phyloP scores from a whole-genome alignment of 768 basidiomycete genomes.

The Clavulina sp. region DNA sequence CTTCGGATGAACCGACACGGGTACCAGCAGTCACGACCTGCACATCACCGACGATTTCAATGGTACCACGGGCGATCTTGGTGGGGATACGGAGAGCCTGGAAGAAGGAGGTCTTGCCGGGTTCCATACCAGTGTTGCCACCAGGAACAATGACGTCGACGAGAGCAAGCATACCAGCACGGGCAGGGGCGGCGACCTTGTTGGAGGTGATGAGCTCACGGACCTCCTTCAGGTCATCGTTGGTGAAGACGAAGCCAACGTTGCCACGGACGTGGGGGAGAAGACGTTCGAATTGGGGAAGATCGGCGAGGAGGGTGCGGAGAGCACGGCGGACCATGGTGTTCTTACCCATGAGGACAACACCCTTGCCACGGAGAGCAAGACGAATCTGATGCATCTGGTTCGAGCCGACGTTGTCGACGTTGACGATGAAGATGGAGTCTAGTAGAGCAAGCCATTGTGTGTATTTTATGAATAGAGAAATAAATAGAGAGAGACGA shows the following conservation, averaged over 20 bases:
- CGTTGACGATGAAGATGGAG: constrained; percentile 97
- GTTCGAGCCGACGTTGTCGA: constrained; percentile 99
- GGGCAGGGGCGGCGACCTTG: constrained; percentile 96
- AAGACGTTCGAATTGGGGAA: constrained; percentile 90
- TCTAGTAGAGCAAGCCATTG: constrained; percentile 34
- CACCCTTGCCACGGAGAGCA: constrained; percentile 87
- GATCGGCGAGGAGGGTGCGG: constrained; percentile 73
- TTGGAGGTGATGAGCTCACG: constrained; percentile 88
- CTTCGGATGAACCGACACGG: constrained; percentile 93
- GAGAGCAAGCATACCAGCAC: constrained; percentile 92
- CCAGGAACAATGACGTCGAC: constrained; percentile 83
- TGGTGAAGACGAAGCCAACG: constrained; percentile 98
- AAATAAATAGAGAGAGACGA: constrained; percentile 1
- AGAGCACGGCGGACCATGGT: constrained; percentile 99
- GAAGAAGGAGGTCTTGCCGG: constrained; percentile 99
- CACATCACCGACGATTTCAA: constrained; percentile 96
- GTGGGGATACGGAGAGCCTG: constrained; percentile 98
- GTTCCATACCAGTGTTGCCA: constrained; percentile 99
- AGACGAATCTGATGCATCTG: constrained; percentile 98
- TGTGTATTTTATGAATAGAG: constrained; percentile 5
- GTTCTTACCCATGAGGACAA: constrained; percentile 99
- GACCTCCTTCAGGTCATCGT: constrained; percentile 79
- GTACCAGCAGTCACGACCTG: constrained; percentile 85
- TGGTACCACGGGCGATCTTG: constrained; percentile 99
- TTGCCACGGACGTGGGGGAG: constrained; percentile 93